Percentiles rank a stretch among this genome's conserved stretches.
phyloP scores from a whole-genome alignment of 2,329 filamentous ascomycete species.

The Epichloe sibirici region DNA sequence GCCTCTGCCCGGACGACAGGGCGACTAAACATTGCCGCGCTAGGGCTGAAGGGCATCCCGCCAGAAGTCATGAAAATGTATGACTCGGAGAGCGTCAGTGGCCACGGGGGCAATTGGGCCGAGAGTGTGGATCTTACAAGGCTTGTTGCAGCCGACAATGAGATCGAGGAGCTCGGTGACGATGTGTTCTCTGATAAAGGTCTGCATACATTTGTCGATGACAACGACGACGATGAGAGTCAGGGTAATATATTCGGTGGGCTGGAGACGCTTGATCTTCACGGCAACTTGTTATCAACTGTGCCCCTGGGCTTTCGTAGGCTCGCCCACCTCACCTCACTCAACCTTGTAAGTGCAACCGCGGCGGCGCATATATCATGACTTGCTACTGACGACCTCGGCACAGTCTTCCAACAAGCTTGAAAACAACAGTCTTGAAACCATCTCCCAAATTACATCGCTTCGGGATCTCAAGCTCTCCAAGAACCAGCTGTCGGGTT shows the following conservation, averaged over 20 bases:
- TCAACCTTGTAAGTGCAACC: conserved; percentile 58
- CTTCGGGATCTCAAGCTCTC: conserved; percentile 73
- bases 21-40: conserved; percentile 74
- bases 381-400: conserved; percentile 10
- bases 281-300: conserved; percentile 64
- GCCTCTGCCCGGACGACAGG: conserved; percentile 64
- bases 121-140: conserved; percentile 80
- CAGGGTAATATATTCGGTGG: conserved; percentile 69
- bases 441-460: conserved; percentile 59
- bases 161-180: conserved; percentile 63
- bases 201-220: conserved; percentile 43
- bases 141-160: conserved; percentile 82
- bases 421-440: conserved; percentile 55
- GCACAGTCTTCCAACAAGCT: conserved; percentile 68
- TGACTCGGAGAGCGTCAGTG: conserved; percentile 56
- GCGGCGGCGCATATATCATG: no score
- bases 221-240: conserved; percentile 53
- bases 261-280: conserved; percentile 70
- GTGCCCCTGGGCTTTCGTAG: conserved; percentile 66
- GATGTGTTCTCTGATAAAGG: conserved; percentile 64
- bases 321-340: conserved; percentile 59
- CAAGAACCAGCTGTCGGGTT: conserved; percentile 61
- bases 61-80: conserved; percentile 84
- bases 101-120: conserved; percentile 63
- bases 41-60: conserved; percentile 70